Conservation (phyloP, 1,284 basidiomycete genomes). For the Tilletia caries region DNA sequence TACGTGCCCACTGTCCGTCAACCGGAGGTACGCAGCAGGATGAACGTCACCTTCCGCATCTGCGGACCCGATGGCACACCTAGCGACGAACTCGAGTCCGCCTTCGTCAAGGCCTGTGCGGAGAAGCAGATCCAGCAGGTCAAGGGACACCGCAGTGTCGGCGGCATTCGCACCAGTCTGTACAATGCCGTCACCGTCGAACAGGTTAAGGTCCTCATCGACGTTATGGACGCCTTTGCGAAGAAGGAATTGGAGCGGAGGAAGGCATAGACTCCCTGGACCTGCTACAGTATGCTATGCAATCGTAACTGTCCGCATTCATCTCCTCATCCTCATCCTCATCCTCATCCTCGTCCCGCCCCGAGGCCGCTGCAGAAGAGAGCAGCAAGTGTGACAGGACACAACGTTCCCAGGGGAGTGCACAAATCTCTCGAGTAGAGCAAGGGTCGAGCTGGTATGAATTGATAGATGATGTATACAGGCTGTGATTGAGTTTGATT, state of each 20-base stretch:
- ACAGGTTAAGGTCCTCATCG: conserved; percentile 60
- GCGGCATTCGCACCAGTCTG: conserved; percentile 77
- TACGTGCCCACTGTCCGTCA: conserved; percentile 42
- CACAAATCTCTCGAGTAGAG: too few species aligned
- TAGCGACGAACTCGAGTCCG: conserved; percentile 38
- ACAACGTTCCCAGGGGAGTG: too few species aligned
- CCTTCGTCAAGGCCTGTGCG: conserved; percentile 39
- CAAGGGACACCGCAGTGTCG: conserved; percentile 43
- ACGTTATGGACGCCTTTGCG: conserved; percentile 58
- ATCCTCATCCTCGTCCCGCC: too few species aligned
- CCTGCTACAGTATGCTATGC: too few species aligned
- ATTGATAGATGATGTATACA: too few species aligned
- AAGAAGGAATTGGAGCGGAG: conserved; percentile 4
- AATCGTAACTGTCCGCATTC: too few species aligned
- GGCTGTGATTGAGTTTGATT: too few species aligned
- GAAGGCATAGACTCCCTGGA: conserved; percentile 6
- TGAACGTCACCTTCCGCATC: conserved; percentile 53
- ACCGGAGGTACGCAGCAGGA: conserved; percentile 39
- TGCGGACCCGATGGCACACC: conserved; percentile 28
- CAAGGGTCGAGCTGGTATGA: too few species aligned
- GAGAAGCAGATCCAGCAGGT: conserved; percentile 43
- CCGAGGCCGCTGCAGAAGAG: too few species aligned
- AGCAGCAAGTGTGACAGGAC: too few species aligned
- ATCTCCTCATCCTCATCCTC: too few species aligned
- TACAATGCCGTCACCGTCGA: conserved; percentile 92